Evolutionary conservation across 192 early-diverging fungal species (phyloP), one percentile per base, ranked within the genome.

Genomic region (Allomyces macrogynus): DNA sequence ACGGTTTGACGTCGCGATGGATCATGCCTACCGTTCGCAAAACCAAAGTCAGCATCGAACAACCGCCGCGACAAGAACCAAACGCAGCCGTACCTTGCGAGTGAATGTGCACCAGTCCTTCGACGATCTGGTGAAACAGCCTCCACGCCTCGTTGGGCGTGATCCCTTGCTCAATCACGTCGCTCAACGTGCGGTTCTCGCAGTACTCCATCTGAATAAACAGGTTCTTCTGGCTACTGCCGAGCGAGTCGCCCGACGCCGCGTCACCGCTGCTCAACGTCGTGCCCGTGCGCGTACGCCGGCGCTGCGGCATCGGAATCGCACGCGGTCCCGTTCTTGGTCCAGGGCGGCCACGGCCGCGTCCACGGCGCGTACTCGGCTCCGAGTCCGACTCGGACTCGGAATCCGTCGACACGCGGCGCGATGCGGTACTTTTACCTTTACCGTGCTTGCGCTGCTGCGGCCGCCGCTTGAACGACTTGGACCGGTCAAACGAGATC

Each of bases 121-220:
- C 93, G 62, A 96, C 71, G 14, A 96, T 86, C 74, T 96, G 93
- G 5, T 87, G 75, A 64, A 97, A 90, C 24, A 92, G 65, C 11
- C 86, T 76, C 94, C 89, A 97, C 11, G 77, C 73, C 69, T 88
- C 86, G 61, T 93, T 82, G 25, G 86, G 82, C 61, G 86, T 83
- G 14, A 97, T 63, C 0, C 87, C 86, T 66, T 80, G 79, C 40
- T 87, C 82, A 65, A 97, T 88, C 23, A 91, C 67, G 67, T 94
- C 89, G 67, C 78, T 78, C 5, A 97, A 74, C 0, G 94, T 94
- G 67, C 90, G 90, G 64, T 91, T 84, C 70, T 97, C 94, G 71
- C 94, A 97, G 71, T 95, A 97, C 75, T 97, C 92, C 94, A 97
- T 97, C 72, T 97, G 94, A 63, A 97, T 97, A 67, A 95, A 92